phyloP scores from a whole-genome alignment of 2,329 filamentous ascomycete genomes.

The Neobulgaria alba region DNA sequence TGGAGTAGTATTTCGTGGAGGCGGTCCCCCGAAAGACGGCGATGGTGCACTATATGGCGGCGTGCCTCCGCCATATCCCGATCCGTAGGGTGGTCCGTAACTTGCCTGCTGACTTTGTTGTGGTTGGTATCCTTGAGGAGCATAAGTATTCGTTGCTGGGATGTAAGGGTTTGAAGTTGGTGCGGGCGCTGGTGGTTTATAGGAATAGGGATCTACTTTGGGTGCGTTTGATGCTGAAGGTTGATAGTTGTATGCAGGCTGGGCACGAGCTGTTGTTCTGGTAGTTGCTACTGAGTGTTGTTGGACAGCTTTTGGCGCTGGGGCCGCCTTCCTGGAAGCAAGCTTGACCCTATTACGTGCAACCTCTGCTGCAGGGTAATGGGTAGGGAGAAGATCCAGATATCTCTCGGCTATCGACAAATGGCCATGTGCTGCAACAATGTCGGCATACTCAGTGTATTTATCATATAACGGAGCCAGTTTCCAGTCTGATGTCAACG shows the following conservation, averaged over 20 bases:
- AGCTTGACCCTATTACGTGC: conserved; percentile 78
- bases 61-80: conserved; percentile 23
- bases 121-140: conserved; percentile 33
- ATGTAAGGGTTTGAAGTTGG: conserved; percentile 42
- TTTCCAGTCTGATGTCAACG: conserved; percentile 75
- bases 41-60: conserved; percentile 27
- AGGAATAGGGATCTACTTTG: conserved; percentile 31
- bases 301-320: conserved; percentile 31
- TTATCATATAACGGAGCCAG: conserved; percentile 82
- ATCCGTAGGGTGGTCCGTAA: conserved; percentile 16
- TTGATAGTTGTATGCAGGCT: conserved; percentile 39
- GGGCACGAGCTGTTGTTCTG: conserved; percentile 36
- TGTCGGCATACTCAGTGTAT: conserved; percentile 94
- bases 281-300: conserved; percentile 29
- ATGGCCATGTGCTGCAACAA: conserved; percentile 83
- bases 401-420: conserved; percentile 84
- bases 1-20: conserved; percentile 58
- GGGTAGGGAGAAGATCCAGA: conserved; percentile 72
- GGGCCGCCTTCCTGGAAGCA: conserved; percentile 58
- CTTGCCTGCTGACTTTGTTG: conserved; percentile 23
- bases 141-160: conserved; percentile 30
- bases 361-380: conserved; percentile 80
- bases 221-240: conserved; percentile 27
- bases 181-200: conserved; percentile 27
- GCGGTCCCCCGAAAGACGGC: conserved; percentile 40